Percentiles rank a stretch among this genome's conserved stretches.
phyloP scores from a whole-genome alignment of 2,329 filamentous ascomycete genomes.

The Xylaria sp. region DNA sequence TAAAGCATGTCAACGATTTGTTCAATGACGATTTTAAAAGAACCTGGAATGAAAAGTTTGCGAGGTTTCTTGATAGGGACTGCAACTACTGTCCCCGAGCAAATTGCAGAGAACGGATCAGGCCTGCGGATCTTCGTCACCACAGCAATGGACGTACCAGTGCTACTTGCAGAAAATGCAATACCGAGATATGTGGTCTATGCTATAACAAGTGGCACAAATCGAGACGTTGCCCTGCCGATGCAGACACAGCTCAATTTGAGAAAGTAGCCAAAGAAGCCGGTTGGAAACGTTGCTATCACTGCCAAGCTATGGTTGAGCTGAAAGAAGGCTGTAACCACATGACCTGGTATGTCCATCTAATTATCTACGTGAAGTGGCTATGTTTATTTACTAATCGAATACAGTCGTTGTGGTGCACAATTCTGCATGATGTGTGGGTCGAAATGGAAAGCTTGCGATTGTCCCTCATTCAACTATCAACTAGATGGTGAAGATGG shows the following conservation, averaged over 20 bases:
- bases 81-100: slow-evolving; percentile 80
- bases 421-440: slow-evolving; percentile 92
- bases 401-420: slow-evolving; percentile 73
- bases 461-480: slow-evolving; percentile 83
- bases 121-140: slow-evolving; percentile 71
- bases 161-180: slow-evolving; percentile 77
- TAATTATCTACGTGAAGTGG: slow-evolving; percentile 2
- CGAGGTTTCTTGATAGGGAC: slow-evolving; percentile 78
- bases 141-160: slow-evolving; percentile 69
- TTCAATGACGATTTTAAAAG: slow-evolving; percentile 81
- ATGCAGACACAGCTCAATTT: slow-evolving; percentile 73
- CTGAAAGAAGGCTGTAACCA: slow-evolving; percentile 87
- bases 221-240: slow-evolving; percentile 74
- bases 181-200: slow-evolving; percentile 76
- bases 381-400: slow-evolving; percentile 42
- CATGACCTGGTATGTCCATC: slow-evolving; percentile 79
- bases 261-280: slow-evolving; percentile 72
- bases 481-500: slow-evolving; percentile 65
- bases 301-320: slow-evolving; percentile 79
- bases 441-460: slow-evolving; percentile 82
- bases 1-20: slow-evolving; percentile 79
- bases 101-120: slow-evolving; percentile 83
- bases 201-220: slow-evolving; percentile 83
- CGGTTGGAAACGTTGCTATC: slow-evolving; percentile 81
- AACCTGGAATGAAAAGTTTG: slow-evolving; percentile 82